These are phyloP conservation scores for Elaeagnus macrophylla DNA, from an alignment of 306 rosid genomes.

Conservation along the genomic window DNA sequence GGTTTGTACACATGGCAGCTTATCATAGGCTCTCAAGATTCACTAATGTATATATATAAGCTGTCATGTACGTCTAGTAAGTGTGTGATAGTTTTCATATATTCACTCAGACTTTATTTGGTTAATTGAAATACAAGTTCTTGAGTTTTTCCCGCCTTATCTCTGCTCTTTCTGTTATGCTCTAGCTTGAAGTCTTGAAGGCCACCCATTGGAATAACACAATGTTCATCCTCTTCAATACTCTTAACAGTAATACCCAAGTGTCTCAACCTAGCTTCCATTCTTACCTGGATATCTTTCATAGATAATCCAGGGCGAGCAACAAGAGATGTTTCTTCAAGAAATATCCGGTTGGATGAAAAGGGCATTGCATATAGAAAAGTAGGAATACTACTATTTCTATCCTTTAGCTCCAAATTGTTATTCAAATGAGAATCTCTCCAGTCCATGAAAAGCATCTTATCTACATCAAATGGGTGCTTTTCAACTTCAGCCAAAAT, in stretches of 20 bases:
- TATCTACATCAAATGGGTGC: constrained; percentile 74
- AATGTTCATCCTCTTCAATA: constrained; percentile 94
- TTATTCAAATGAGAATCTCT: constrained; percentile 69
- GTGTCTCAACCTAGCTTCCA: constrained; percentile 81
- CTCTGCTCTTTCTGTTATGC: too few relatives aligned
- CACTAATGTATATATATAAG: too few relatives aligned
- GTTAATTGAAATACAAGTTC: too few relatives aligned
- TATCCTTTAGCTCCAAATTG: constrained; percentile 54
- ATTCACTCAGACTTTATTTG: too few relatives aligned
- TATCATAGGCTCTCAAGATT: too few relatives aligned
- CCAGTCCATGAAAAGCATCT: constrained; percentile 68
- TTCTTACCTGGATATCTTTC: constrained; percentile 81
- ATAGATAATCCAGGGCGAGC: constrained; percentile 84
- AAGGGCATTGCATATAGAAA: constrained; percentile 96
- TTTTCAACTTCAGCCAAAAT: constrained; percentile 65
- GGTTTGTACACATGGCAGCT: too few relatives aligned
- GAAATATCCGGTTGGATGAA: constrained; percentile 74
- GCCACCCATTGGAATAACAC: constrained; percentile 99
- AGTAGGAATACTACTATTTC: too few relatives aligned
- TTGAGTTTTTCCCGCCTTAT: too few relatives aligned
- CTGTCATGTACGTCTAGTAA: too few relatives aligned
- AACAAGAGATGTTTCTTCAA: constrained; percentile 91
- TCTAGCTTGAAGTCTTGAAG: too few relatives aligned
- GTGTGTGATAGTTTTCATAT: too few relatives aligned
- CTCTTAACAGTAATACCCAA: constrained; percentile 81